A percentile compares a stretch with the other conserved stretches of the same genome.
Evolutionary conservation across 1,284 basidiomycete species (phyloP).

Genomic region (Ganoderma resinaceum): DNA sequence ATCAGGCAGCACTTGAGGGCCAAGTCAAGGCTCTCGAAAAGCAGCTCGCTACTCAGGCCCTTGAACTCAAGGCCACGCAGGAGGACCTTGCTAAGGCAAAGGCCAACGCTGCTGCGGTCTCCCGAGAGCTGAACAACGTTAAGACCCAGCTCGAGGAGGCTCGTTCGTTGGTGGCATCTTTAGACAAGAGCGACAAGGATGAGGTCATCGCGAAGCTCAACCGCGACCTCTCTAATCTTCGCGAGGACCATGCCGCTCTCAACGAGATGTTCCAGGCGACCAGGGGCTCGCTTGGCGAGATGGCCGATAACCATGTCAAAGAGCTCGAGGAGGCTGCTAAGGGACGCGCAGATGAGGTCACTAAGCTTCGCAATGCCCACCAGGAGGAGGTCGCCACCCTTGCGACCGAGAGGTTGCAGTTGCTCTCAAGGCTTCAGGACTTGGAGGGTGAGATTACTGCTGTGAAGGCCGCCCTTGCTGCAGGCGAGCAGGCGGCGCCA

Average conservation of each 20-base stretch:
- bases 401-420: constrained; percentile 62
- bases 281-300: constrained; percentile 72
- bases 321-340: constrained; percentile 78
- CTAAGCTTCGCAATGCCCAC: constrained; percentile 62
- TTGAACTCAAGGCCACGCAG: constrained; percentile 82
- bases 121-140: constrained; percentile 60
- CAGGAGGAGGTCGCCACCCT: constrained; percentile 63
- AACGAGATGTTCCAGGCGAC: constrained; percentile 68
- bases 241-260: constrained; percentile 68
- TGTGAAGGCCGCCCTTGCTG: constrained; percentile 58
- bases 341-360: constrained; percentile 71
- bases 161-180: constrained; percentile 48
- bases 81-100: constrained; percentile 84
- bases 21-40: constrained; percentile 69
- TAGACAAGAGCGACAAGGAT: constrained; percentile 54
- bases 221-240: constrained; percentile 62
- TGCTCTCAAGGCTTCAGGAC: constrained; percentile 68
- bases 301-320: constrained; percentile 68
- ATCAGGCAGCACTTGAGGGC: constrained; percentile 61
- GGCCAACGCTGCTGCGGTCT: constrained; percentile 55
- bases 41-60: constrained; percentile 61
- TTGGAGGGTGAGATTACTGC: constrained; percentile 79
- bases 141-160: constrained; percentile 71
- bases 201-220: constrained; percentile 62
- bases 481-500: constrained; percentile 49